Evolutionary conservation across 345 rosid species (phyloP).

Genomic region (Bretschneidera sinensis): DNA sequence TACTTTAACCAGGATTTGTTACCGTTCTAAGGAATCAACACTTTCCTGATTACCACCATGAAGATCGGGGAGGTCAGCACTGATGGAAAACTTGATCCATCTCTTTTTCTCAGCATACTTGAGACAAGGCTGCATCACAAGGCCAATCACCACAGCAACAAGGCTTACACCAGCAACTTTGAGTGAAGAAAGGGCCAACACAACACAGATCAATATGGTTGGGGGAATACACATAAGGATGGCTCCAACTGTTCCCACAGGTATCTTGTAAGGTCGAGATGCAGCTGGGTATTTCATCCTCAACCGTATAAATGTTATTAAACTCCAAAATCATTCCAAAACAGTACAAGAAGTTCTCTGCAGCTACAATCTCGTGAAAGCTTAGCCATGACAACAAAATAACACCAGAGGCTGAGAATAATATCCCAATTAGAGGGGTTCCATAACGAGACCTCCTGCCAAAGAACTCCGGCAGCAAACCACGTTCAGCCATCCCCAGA

Average conservation of each 20-base stretch:
- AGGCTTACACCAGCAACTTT: conserved; percentile 56
- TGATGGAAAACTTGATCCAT: conserved; percentile 51
- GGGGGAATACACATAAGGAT: conserved; percentile 69
- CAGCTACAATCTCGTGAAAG: conserved; percentile 68
- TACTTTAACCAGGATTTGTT: neutral
- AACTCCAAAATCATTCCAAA: conserved; percentile 77
- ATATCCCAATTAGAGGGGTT: conserved; percentile 57
- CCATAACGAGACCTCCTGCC: conserved; percentile 56
- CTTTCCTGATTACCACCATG: conserved; percentile 4
- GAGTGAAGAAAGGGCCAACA: conserved; percentile 53
- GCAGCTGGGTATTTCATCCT: conserved; percentile 52
- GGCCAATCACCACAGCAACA: conserved; percentile 47
- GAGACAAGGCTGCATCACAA: conserved; percentile 52
- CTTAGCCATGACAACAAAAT: conserved; percentile 64
- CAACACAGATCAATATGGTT: conserved; percentile 47
- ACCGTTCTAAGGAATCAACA: conserved; percentile 15
- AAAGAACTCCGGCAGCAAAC: conserved; percentile 68
- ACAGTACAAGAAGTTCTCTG: conserved; percentile 71
- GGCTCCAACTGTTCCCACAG: conserved; percentile 57
- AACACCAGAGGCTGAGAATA: conserved; percentile 70
- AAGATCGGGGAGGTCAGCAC: conserved; percentile 32
- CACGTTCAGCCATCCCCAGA: conserved; percentile 73
- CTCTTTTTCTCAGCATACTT: conserved; percentile 42
- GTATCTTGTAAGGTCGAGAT: conserved; percentile 65
- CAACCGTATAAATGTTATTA: conserved; percentile 46